These are phyloP conservation scores for Rhypophila decipiens DNA, from an alignment of 495 filamentous ascomycete genomes.

Conservation along the genomic window DNA sequence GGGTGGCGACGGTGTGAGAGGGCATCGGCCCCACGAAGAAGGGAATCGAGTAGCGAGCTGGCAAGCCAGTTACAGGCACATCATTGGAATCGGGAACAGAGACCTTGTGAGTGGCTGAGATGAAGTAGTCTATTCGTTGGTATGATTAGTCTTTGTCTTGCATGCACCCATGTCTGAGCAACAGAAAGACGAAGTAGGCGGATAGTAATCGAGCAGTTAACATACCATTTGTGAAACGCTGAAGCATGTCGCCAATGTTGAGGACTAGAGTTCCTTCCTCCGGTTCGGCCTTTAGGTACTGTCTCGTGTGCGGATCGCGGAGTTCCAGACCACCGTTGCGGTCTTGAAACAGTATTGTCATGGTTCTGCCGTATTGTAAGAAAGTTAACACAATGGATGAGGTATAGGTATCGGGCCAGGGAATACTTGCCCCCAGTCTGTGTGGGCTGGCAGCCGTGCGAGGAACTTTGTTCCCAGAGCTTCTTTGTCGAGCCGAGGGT, in stretches of 20 bases:
- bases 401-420: no score
- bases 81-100: conserved; percentile 35
- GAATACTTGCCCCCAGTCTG: conserved; percentile 33
- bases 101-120: conserved; percentile 49
- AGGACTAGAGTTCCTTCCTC: conserved; percentile 47
- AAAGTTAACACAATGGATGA: no score
- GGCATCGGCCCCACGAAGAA: conserved; percentile 52
- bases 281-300: conserved; percentile 44
- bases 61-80: conserved; percentile 38
- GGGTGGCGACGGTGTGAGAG: conserved; percentile 45
- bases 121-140: conserved; percentile 34
- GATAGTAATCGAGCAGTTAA: conserved; percentile 1
- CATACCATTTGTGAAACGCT: conserved; percentile 52
- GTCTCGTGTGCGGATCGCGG: conserved; percentile 42
- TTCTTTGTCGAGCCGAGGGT: conserved; percentile 33
- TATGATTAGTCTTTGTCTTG: no score
- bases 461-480: conserved; percentile 34
- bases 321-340: conserved; percentile 44
- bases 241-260: conserved; percentile 52
- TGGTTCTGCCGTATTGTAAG: conserved; percentile 25
- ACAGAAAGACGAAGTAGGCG: conserved; percentile 1
- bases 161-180: no score
- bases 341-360: conserved; percentile 47
- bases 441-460: conserved; percentile 45
- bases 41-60: conserved; percentile 53